These are phyloP conservation scores for Fagus crenata DNA, from an alignment of 306 rosid species.

Conservation along the genomic window DNA sequence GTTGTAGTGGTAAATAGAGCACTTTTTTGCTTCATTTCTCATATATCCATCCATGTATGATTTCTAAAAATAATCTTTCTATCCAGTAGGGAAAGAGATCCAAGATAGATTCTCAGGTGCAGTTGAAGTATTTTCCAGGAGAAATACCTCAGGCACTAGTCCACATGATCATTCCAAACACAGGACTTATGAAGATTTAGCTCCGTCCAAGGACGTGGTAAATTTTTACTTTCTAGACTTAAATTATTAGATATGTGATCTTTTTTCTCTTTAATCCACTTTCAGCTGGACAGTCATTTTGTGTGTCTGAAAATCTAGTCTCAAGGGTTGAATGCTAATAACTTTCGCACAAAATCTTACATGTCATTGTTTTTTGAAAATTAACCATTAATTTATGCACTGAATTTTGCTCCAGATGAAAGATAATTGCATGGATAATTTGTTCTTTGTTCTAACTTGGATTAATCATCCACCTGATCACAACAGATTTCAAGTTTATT, in stretches of 20 bases:
- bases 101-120: slow-evolving; percentile 89
- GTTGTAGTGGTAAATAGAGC: background rate
- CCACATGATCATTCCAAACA: slow-evolving; percentile 68
- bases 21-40: slow-evolving; percentile 24
- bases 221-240: slow-evolving; percentile 24
- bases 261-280: slow-evolving; percentile 1
- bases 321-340: background rate
- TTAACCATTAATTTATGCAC: background rate
- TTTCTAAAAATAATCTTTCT: slow-evolving; percentile 32
- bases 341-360: background rate
- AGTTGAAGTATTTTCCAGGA: slow-evolving; percentile 75
- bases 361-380: background rate
- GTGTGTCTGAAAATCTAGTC: background rate
- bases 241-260: slow-evolving; percentile 7
- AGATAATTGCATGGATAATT: background rate
- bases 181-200: slow-evolving; percentile 60
- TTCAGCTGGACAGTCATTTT: background rate
- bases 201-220: slow-evolving; percentile 68
- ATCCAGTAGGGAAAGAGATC: slow-evolving; percentile 79
- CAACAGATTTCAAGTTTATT: background rate
- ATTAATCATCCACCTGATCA: background rate
- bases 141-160: slow-evolving; percentile 57
- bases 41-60: slow-evolving; percentile 20
- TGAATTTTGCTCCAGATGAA: background rate
- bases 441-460: background rate